Evolutionary conservation across 2,329 filamentous ascomycete species (phyloP).

Genomic region (Penicillium crustosum): DNA sequence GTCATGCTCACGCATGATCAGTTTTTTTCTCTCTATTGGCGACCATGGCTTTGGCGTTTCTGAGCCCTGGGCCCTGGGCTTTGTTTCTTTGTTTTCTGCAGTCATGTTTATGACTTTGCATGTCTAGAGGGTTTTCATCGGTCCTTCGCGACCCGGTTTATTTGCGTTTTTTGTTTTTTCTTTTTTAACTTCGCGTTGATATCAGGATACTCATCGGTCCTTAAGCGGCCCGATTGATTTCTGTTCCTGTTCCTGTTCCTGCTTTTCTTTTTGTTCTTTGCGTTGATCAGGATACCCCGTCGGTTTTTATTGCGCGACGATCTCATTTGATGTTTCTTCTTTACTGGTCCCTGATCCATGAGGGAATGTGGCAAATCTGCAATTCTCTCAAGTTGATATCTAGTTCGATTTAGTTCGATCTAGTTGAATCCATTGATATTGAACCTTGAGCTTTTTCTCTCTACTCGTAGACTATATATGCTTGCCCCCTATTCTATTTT

Average conservation of each 20-base stretch:
- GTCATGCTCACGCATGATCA: conserved; percentile 2
- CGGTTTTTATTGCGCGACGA: conserved; percentile 30
- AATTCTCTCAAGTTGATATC: not conserved
- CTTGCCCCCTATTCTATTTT: not conserved
- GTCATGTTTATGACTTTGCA: conserved; percentile 1
- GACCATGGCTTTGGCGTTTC: conserved; percentile 20
- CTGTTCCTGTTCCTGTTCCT: not conserved
- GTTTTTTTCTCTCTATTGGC: conserved; percentile 10
- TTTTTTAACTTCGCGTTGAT: not conserved
- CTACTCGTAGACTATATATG: not conserved
- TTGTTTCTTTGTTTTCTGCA: not conserved
- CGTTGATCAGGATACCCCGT: conserved; percentile 39
- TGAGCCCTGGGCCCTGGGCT: not conserved
- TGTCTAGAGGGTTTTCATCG: not conserved
- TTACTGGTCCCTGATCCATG: conserved; percentile 15
- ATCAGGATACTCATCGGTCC: not conserved
- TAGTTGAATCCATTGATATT: conserved; percentile 5
- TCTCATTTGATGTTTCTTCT: conserved; percentile 20
- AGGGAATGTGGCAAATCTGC: not conserved
- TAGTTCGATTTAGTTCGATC: conserved; percentile 5
- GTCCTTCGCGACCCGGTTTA: not conserved
- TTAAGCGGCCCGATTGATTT: conserved; percentile 6
- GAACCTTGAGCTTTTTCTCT: not conserved
- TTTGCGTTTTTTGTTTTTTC: not conserved
- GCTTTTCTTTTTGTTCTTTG: conserved; percentile 15